Conservation (phyloP, 257 asterid species). For the Oldenlandia corymbosa region DNA sequence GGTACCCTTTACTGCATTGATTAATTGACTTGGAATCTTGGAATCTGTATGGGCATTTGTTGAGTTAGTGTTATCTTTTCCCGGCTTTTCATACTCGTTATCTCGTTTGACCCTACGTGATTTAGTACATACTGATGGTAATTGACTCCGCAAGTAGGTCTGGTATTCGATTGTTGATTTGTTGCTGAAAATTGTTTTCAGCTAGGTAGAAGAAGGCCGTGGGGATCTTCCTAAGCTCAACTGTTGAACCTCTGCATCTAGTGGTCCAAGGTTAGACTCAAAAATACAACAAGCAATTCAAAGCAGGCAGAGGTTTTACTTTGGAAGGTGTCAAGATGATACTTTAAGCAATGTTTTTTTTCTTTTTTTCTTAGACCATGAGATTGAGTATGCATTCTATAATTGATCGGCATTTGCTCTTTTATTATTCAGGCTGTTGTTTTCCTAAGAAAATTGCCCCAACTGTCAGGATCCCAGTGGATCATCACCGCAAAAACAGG, state of each 20-base stretch:
- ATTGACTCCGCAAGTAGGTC: too few relatives aligned
- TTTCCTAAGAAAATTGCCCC: conserved; percentile 67
- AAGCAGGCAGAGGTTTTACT: conserved; percentile 81
- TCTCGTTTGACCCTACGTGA: too few relatives aligned
- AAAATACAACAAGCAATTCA: conserved; percentile 77
- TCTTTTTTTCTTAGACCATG: not conserved
- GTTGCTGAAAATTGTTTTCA: conserved; percentile 15
- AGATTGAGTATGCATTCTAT: not conserved
- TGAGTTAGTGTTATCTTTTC: too few relatives aligned
- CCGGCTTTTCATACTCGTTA: too few relatives aligned
- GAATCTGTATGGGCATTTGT: too few relatives aligned
- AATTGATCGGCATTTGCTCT: not conserved
- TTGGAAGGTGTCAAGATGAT: conserved; percentile 75
- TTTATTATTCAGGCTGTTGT: conserved; percentile 43
- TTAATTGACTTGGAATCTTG: too few relatives aligned
- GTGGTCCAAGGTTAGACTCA: conserved; percentile 69
- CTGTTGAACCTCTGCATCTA: conserved; percentile 72
- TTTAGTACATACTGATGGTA: too few relatives aligned
- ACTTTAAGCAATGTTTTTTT: not conserved
- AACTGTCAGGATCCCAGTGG: conserved; percentile 69
- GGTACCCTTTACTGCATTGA: too few relatives aligned
- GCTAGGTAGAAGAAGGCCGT: conserved; percentile 81
- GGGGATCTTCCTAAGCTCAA: conserved; percentile 76
- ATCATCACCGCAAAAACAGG: conserved; percentile 59
- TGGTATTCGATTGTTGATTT: not conserved